phyloP scores from a whole-genome alignment of 371 early-diverging fungal species.

The Syncephalastrum monosporum region DNA sequence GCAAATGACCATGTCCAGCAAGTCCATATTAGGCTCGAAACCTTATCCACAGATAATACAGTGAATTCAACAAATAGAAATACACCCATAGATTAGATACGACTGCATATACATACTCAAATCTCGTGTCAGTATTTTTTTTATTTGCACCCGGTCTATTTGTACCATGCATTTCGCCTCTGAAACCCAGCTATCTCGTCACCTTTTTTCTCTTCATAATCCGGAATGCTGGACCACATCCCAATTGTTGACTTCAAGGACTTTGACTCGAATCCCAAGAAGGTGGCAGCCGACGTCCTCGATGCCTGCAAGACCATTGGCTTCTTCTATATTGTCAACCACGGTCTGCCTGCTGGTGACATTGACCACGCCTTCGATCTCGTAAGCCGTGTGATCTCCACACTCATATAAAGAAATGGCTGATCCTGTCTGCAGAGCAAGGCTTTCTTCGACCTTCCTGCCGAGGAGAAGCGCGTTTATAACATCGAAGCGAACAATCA shows the following conservation, averaged over 20 bases:
- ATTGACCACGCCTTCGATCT: constrained; percentile 55
- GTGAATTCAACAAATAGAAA: no score
- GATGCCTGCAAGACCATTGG: constrained; percentile 60
- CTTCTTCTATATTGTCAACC: constrained; percentile 62
- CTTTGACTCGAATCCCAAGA: constrained; percentile 22
- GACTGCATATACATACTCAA: no score
- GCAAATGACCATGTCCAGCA: no score
- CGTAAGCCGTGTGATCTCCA: constrained; percentile 19
- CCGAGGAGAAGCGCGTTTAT: constrained; percentile 35
- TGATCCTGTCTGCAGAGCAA: constrained; percentile 37
- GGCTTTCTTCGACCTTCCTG: constrained; percentile 46
- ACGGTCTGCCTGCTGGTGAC: constrained; percentile 43
- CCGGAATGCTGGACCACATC: constrained; percentile 4
- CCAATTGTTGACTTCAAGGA: constrained; percentile 47
- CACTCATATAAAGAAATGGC: background rate
- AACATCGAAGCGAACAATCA: constrained; percentile 35
- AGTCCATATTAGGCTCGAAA: no score
- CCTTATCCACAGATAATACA: no score
- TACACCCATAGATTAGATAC: no score
- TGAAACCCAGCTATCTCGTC: no score
- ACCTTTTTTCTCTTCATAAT: no score
- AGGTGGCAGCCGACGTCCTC: constrained; percentile 41
- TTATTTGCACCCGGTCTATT: no score
- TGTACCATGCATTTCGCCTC: no score
- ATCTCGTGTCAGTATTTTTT: no score